A percentile compares a stretch with the other conserved stretches of the same genome.
Evolutionary conservation across 257 asterid genomes (phyloP).

Genomic region (Avicennia marina): DNA sequence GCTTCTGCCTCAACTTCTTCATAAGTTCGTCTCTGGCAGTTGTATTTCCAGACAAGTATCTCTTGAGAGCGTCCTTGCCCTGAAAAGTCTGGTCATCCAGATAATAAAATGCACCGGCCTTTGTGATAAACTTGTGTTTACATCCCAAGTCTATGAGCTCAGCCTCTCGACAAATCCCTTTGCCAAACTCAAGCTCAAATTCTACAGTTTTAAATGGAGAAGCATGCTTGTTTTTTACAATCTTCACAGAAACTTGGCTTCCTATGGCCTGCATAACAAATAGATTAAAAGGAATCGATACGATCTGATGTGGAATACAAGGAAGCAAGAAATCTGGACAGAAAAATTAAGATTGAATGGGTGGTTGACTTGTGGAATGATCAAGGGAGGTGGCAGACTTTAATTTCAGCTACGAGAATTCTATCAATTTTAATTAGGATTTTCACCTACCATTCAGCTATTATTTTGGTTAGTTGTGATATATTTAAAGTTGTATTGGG

Average conservation of each 20-base stretch:
- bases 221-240: conserved; percentile 91
- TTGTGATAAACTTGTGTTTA: conserved; percentile 62
- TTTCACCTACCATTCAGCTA: no score
- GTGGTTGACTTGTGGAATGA: no score
- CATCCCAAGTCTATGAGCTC: conserved; percentile 77
- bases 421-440: no score
- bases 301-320: no score
- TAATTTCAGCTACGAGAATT: no score
- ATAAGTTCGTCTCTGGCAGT: conserved; percentile 51
- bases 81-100: conserved; percentile 34
- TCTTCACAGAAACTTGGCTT: conserved; percentile 81
- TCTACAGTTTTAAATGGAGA: conserved; percentile 80
- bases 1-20: conserved; percentile 62
- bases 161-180: conserved; percentile 65
- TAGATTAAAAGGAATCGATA: not conserved
- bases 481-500: no score
- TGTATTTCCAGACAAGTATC: conserved; percentile 40
- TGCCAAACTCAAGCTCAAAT: conserved; percentile 87
- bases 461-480: no score
- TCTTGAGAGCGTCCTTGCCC: conserved; percentile 68
- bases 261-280: conserved; percentile 56
- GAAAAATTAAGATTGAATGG: no score
- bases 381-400: no score
- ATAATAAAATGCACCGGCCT: conserved; percentile 28
- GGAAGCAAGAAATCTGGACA: no score